Evolutionary conservation across 106 monocot genomes (phyloP).

Genomic region (Allium cepa): DNA sequence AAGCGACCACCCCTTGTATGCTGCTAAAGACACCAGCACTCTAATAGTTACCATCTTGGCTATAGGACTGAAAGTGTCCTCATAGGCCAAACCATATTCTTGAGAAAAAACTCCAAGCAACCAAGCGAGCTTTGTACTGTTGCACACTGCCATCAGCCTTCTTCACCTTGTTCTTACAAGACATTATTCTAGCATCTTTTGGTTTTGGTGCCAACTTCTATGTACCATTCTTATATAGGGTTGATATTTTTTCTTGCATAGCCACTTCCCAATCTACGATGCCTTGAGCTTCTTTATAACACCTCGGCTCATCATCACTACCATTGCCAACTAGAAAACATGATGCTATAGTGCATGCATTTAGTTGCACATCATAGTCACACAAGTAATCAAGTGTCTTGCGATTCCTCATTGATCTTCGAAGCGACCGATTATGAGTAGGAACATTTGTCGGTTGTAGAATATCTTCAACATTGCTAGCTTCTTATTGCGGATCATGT

Average conservation of each 20-base stretch:
- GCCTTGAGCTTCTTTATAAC: not conserved
- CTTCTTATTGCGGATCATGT: too few species aligned
- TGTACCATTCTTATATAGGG: not conserved
- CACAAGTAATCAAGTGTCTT: not conserved
- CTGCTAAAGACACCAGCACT: not conserved
- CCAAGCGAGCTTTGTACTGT: not conserved
- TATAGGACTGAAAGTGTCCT: not conserved
- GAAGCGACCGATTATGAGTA: not conserved
- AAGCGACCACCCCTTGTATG: not conserved
- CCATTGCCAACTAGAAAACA: not conserved
- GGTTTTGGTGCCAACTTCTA: not conserved
- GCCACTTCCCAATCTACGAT: not conserved
- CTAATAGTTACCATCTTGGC: not conserved
- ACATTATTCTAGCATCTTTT: not conserved
- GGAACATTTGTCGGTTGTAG: not conserved
- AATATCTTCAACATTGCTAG: too few species aligned
- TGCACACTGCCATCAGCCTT: not conserved
- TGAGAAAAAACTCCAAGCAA: not conserved
- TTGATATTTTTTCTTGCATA: not conserved
- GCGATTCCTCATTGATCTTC: not conserved
- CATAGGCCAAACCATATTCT: not conserved
- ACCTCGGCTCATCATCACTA: not conserved
- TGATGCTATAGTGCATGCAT: not conserved
- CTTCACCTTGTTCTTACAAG: not conserved
- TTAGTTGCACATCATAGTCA: not conserved